Base-by-base conservation (phyloP, 2,329 filamentous ascomycete genomes). In the Gaeumannomyces tritici region DNA sequence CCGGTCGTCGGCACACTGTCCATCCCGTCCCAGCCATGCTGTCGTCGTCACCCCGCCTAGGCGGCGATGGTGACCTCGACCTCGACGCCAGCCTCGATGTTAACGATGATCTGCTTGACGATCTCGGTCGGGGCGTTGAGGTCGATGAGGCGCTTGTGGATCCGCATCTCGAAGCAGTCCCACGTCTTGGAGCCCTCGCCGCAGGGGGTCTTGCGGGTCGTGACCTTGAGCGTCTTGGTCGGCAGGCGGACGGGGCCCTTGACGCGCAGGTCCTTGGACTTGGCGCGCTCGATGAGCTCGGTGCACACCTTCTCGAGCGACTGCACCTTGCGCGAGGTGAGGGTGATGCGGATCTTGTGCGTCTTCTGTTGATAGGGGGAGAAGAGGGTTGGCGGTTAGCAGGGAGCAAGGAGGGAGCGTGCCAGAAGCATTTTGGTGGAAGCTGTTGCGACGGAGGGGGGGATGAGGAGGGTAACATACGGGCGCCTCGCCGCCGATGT, bases 121-220 rank as follows among this genome's bases (percentile, higher is more conserved):
- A 93, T 89, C 87, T 99, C 95, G 74, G 95, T 99, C 67, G 95
- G 95, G 73, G 95, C 95, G 82, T 96, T 93, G 70, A 99, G 84
- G 80, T 96, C 93, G 76, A 97, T 97, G 76, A 97, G 85, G 73
- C 93, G 90, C 89, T 97, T 97, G 88, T 97, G 92, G 79, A 97
- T 96, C 83, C 93, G 89, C 92, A 99, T 96, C 89, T 99, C 93
- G 81, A 85, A 99, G 80, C 85, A 88, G 79, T 98, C 95, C 95
- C 95, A 99, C 76, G 95, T 99, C 91, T 99, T 99, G 81, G 90
- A 96, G 83, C 95, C 95, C 88, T 99, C 95, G 90, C 95, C 95
- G 83, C 90, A 95, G 79, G 95, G 95, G 69, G 95, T 98, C 90
- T 99, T 99, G 76, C 95, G 90, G 85, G 95, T 96, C 78, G 90